Evolutionary conservation across 2,329 filamentous ascomycete genomes (phyloP).

Genomic region (Alternaria postmessia): DNA sequence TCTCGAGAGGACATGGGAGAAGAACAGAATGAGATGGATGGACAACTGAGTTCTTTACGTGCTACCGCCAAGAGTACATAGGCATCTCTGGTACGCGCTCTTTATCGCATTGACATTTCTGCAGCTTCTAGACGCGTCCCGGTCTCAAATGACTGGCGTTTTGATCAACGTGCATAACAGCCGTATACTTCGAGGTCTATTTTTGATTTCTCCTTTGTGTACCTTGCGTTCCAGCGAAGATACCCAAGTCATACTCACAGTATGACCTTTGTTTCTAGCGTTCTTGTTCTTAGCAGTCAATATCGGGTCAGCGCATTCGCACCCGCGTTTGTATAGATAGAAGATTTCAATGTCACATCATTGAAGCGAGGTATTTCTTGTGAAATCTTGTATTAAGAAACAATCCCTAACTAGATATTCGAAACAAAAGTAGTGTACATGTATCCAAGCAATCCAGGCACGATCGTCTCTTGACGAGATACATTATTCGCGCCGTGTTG

Average conservation of each 20-base stretch:
- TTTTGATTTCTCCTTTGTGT: not conserved
- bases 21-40: too few species aligned
- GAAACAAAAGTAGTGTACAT: slow-evolving; percentile 6
- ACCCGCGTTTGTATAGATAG: not conserved
- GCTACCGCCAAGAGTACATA: too few species aligned
- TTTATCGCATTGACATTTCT: too few species aligned
- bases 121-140: too few species aligned
- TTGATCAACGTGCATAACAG: too few species aligned
- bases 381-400: slow-evolving; percentile 7
- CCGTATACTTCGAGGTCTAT: not conserved
- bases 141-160: too few species aligned
- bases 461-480: not conserved
- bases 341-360: not conserved
- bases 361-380: not conserved
- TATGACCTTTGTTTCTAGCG: not conserved
- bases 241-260: not conserved
- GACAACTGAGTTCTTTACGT: too few species aligned
- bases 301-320: not conserved
- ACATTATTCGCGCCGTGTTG: not conserved
- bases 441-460: not conserved
- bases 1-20: too few species aligned
- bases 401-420: not conserved
- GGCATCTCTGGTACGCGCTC: too few species aligned
- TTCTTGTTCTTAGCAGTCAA: not conserved
- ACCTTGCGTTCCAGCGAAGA: not conserved